Evolutionary conservation across 1,284 basidiomycete genomes (phyloP), one percentile per base, ranked within the genome.

Genomic region (Trichosporon sp.): DNA sequence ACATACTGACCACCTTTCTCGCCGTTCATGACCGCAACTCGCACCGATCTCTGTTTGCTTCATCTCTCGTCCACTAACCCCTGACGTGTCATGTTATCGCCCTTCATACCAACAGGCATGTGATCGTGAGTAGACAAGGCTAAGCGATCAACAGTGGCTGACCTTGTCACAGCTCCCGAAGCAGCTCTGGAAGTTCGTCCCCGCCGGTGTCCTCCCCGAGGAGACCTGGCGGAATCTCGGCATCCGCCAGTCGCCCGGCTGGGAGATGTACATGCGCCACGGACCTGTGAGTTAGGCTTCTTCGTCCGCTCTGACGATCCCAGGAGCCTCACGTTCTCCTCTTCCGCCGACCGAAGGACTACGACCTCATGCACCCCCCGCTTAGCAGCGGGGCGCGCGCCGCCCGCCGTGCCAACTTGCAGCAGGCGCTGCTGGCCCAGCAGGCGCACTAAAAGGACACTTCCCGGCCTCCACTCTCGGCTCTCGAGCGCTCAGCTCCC

Each of bases 201-300:
- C 83, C 18, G 72, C 80, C 8, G 83, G 83, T 25, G 75, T 84
- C 18, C 78, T 79, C 62, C 63, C 78, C 3, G 83, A 84, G 70
- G 80, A 81, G 64, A 76, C 80, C 21, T 84, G 83, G 83, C 72
- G 83, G 68, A 80, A 81, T 18, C 76, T 83, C 31, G 83, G 83
- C 7, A 82, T 84, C 65, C 75, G 82, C 67, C 83, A 84, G 69
- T 81, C 79, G 44, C 81, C 81, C 60, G 82, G 83, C 67, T 84
- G 83, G 83, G 79, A 83, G 74, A 83, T 83, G 81, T 84, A 83
- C 77, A 82, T 84, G 78, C 78, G 83, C 25, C 83, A 84, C 64
- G 81, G 83, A 32, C 80, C 80, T 66, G 80, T 82, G 53, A 77
- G 80, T 77, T 58, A 12, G 9, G 2, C 5, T 35, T n/a, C 29